Evolutionary conservation across 768 basidiomycete genomes (phyloP), one percentile per base, ranked within the genome.

Genomic region (Boletus rubescentipes): DNA sequence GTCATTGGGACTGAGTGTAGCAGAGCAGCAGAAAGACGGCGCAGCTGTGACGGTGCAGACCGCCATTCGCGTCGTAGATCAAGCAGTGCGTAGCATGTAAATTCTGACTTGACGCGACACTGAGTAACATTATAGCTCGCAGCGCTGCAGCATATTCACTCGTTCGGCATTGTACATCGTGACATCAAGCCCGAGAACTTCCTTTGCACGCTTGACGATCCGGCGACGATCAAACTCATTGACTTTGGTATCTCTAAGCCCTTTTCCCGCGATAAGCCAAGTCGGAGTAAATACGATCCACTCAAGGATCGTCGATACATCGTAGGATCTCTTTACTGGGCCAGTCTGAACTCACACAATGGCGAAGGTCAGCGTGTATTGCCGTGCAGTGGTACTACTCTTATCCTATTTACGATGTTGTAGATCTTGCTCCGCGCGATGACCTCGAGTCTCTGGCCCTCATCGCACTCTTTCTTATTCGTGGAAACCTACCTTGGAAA

Each of bases 241-340:
- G 40, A 51, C 26, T 51, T 51, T 43, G 49, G 49, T 20, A 43
- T 51, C n/a, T 51, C 49, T 7, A 51, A 51, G 36, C 34, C 49
- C 11, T 29, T 51, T 20, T 15, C 41, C 12, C 18, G n/a, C 6
- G 45, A 46, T 20, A 18, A 47, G 26, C 36, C 30, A 29, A 2
- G 14, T n/a, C 35, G 9, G 29, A 31, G 10, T 20, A 37, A 31
- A 23, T 38, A 51, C 10, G 36, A 51, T 38, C 35, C 50, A 15
- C 35, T 51, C 18, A 38, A 44, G 36, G 42, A 51, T 21, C 42
- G 36, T 23, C 50, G 42, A 37, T 5, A 31, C 11, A 44, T 51
- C 18, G 42, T n/a, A 12, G 50, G 50, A 16, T 45, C 42, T 30
- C 42, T 38, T 30, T 44, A 44, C 18, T 51, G 50, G 42, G 43